phyloP scores from a whole-genome alignment of 1,284 basidiomycete genomes.

The Hemileia vastatrix region DNA sequence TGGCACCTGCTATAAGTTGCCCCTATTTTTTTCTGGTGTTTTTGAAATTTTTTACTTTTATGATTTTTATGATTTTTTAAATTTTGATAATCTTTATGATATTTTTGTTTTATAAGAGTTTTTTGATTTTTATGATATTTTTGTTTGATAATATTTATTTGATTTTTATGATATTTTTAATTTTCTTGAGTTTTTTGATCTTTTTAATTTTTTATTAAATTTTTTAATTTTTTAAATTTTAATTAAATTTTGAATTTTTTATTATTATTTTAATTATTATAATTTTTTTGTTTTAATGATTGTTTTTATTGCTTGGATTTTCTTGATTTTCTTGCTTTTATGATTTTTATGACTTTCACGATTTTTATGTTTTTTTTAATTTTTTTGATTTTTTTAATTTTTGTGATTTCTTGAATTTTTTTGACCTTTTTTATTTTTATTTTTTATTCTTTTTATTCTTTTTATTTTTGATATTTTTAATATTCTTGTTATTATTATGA shows the following conservation, averaged over 20 bases:
- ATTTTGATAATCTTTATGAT: too few relatives aligned
- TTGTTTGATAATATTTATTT: not conserved
- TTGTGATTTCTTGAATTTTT: not conserved
- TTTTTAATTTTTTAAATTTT: not conserved
- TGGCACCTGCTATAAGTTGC: too few relatives aligned
- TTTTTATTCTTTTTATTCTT: not conserved
- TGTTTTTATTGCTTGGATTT: not conserved
- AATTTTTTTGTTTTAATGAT: not conserved
- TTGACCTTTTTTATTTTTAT: not conserved
- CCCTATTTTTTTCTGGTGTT: too few relatives aligned
- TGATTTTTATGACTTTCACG: not conserved
- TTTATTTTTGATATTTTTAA: not conserved
- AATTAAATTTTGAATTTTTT: not conserved
- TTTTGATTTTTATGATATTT: not conserved
- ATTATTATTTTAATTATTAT: not conserved
- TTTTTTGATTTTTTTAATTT: not conserved
- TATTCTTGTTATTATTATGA: not conserved
- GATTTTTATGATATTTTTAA: not conserved
- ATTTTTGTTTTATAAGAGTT: too few relatives aligned
- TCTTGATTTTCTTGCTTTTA: not conserved
- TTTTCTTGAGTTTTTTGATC: not conserved
- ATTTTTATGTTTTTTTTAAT: not conserved
- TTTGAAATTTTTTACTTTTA: too few relatives aligned
- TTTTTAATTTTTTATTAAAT: not conserved
- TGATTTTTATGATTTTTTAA: too few relatives aligned